phyloP scores from a whole-genome alignment of 2,329 filamentous ascomycete species.

The Arthroderma sp. region DNA sequence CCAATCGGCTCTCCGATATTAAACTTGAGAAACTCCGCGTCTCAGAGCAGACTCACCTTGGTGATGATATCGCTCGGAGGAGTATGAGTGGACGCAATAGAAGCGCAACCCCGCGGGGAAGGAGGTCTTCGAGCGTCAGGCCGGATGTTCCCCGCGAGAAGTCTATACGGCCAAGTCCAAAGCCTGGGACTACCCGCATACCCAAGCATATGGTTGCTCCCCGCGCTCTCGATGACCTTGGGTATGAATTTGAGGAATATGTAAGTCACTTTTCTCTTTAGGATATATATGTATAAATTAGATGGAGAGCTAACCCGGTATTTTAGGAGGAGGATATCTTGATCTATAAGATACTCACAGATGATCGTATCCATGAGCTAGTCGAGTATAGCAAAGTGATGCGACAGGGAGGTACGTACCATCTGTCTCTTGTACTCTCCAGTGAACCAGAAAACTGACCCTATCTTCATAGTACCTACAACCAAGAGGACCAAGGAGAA shows the following conservation, averaged over 20 bases:
- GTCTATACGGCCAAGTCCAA: constrained; percentile 48
- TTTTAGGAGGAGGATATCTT: constrained; percentile 64
- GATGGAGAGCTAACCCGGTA: constrained; percentile 22
- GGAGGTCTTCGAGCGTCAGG: constrained; percentile 14
- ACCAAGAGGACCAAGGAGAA: constrained; percentile 13
- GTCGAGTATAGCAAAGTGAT: constrained; percentile 46
- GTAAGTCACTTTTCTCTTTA: constrained; percentile 40
- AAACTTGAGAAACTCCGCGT: constrained; percentile 56
- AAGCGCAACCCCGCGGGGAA: constrained; percentile 17
- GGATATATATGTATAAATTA: not conserved
- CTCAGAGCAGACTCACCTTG: constrained; percentile 55
- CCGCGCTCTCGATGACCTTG: constrained; percentile 67
- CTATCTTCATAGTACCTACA: not conserved
- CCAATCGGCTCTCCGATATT: constrained; percentile 34
- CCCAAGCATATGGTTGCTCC: constrained; percentile 69
- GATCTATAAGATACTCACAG: constrained; percentile 71
- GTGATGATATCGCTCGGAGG: constrained; percentile 43
- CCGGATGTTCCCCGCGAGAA: constrained; percentile 23
- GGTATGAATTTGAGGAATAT: constrained; percentile 79
- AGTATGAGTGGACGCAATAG: constrained; percentile 41
- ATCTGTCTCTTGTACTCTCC: constrained; percentile 26
- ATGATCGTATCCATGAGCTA: constrained; percentile 83
- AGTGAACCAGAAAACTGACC: not conserved
- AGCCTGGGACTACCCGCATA: constrained; percentile 82
- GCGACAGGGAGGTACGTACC: constrained; percentile 43